Evolutionary conservation across 768 basidiomycete genomes (phyloP), one percentile per base, ranked within the genome.

Genomic region (Mycena albidolilacea): DNA sequence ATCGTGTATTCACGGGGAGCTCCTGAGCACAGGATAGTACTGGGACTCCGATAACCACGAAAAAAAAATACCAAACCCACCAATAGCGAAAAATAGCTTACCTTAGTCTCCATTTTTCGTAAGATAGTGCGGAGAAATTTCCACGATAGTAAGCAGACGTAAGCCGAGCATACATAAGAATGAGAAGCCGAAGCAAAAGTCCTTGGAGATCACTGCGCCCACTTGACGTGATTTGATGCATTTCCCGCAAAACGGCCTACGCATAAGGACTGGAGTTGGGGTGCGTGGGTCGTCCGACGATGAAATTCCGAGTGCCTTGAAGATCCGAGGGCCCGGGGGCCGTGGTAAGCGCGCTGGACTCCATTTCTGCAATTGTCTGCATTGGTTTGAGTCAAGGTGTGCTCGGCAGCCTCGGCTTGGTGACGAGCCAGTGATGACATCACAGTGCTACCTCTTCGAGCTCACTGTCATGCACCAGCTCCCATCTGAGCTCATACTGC

Each of bases 161-260:
- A 30, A 30, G 30, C 30, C 23, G 4, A 30, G 30, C 30, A 2
- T 30, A 23, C 21, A 41, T 17, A 61, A 61, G 9, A 23, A 14
- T 61, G 43, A 43, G 37, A 44, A 2, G 19, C 23, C 4, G n/a
- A 43, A 61, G 23, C 59, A 5, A 50, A 57, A 30, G 30, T 17
- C 8, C 59, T 43, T 61, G 59, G 59, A 43, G 39, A 61, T 61
- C 59, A 61, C 19, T 39, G 59, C 59, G 59, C 59, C 59, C 41
- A 23, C n/a, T 12, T 61, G 59, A 61, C 59, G 41, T 37, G 12
- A 57, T 41, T 61, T 61, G 59, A 61, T 61, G 59, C 41, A 61
- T 61, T 61, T 61, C 59, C 59, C 59, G 59, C 41, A 19, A 3
- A 19, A 39, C 8, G 35, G 55, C 30, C 55, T n/a, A 30, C 48